phyloP scores from a whole-genome alignment of 2,329 filamentous ascomycete genomes.

The Penicillium crustosum region DNA sequence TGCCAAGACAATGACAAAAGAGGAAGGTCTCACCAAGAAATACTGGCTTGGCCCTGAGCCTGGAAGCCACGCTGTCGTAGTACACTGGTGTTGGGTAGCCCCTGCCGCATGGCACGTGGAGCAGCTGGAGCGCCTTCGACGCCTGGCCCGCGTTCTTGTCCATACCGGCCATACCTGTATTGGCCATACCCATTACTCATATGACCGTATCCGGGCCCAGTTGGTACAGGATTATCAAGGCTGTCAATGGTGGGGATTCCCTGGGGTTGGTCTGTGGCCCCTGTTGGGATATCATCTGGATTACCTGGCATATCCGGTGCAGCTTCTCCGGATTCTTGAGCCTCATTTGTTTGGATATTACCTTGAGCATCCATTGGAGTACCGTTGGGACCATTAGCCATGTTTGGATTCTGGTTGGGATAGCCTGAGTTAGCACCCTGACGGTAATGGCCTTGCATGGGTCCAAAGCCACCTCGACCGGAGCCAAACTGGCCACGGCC shows the following conservation, averaged over 20 bases:
- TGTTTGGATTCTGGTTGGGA: slow-evolving; percentile 31
- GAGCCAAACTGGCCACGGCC: slow-evolving; percentile 57
- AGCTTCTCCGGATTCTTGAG: not conserved
- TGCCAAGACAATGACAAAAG: not conserved
- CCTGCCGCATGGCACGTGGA: slow-evolving; percentile 91
- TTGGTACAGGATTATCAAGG: slow-evolving; percentile 16
- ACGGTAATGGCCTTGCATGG: slow-evolving; percentile 39
- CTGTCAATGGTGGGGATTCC: slow-evolving; percentile 30
- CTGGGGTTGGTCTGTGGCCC: slow-evolving; percentile 14
- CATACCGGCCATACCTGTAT: slow-evolving; percentile 41
- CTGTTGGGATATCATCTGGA: not conserved
- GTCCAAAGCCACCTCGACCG: slow-evolving; percentile 39
- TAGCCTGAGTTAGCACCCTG: slow-evolving; percentile 34
- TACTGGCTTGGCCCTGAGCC: slow-evolving; percentile 31
- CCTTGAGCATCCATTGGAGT: slow-evolving; percentile 1
- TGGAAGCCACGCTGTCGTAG: slow-evolving; percentile 59
- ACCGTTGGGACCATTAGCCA: slow-evolving; percentile 30
- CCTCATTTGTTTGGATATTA: slow-evolving; percentile 22
- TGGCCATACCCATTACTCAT: slow-evolving; percentile 29
- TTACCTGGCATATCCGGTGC: not conserved
- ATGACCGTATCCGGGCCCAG: slow-evolving; percentile 10
- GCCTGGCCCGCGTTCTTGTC: slow-evolving; percentile 56
- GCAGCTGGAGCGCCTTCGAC: slow-evolving; percentile 78
- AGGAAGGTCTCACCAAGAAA: slow-evolving; percentile 1
- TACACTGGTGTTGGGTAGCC: slow-evolving; percentile 77